A percentile compares a stretch with the other conserved stretches of the same genome.
These are phyloP conservation scores for Plenodomus biglobosus DNA, from an alignment of 2,329 filamentous ascomycete species.

Conservation along the genomic window DNA sequence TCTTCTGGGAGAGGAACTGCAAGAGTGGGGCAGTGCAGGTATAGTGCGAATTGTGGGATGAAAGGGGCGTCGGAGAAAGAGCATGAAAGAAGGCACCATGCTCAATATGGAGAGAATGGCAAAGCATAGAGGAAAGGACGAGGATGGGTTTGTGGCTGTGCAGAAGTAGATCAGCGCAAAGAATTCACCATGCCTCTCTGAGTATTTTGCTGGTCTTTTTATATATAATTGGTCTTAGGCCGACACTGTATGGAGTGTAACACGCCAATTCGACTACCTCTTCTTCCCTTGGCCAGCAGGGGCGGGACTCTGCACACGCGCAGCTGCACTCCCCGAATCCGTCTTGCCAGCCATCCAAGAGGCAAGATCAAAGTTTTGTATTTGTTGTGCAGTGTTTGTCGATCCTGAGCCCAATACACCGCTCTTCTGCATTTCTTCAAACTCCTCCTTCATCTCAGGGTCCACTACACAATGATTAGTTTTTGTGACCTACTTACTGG, in stretches of 20 bases:
- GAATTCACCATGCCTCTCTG: too few species aligned
- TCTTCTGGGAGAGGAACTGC: constrained; percentile 27
- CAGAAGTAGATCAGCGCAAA: constrained; percentile 1
- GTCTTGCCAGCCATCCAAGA: constrained; percentile 66
- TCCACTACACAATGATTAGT: constrained; percentile 68
- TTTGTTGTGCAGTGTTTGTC: constrained; percentile 50
- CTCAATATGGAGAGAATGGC: constrained; percentile 42
- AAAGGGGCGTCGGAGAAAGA: constrained; percentile 37
- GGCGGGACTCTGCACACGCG: constrained; percentile 33
- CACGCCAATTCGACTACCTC: too few species aligned
- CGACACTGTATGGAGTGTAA: too few species aligned
- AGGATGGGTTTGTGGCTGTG: constrained; percentile 19
- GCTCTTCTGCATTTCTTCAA: constrained; percentile 83
- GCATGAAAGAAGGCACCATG: constrained; percentile 30
- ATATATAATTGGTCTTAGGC: too few species aligned
- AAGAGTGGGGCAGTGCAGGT: constrained; percentile 26
- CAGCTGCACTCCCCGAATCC: constrained; percentile 20
- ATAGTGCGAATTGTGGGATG: constrained; percentile 37
- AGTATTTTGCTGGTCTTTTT: too few species aligned
- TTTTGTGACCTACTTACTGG: not conserved
- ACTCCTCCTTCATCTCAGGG: constrained; percentile 90
- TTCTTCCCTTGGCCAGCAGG: constrained; percentile 31
- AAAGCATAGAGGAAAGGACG: constrained; percentile 29
- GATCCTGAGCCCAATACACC: constrained; percentile 58
- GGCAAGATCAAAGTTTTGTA: constrained; percentile 68